phyloP scores from a whole-genome alignment of 2,329 filamentous ascomycete species.

The Plenodomus tracheiphilus region DNA sequence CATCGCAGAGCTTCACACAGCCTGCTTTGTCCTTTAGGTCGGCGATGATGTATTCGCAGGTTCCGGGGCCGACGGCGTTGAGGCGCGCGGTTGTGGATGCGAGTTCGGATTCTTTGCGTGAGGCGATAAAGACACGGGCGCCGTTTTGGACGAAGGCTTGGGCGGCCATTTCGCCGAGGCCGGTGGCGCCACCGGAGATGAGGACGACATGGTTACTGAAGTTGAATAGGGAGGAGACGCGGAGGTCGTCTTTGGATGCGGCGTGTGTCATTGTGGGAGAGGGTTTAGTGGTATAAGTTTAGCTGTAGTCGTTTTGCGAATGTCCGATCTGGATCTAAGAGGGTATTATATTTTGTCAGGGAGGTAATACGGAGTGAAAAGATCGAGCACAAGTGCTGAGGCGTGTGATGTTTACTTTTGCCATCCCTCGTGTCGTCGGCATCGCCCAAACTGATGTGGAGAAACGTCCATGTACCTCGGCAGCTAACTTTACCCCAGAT shows the following conservation, averaged over 20 bases:
- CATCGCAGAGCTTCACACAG: conserved; percentile 52
- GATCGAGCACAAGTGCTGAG: neutral
- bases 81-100: conserved; percentile 52
- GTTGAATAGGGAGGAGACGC: conserved; percentile 39
- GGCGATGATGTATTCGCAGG: conserved; percentile 55
- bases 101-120: conserved; percentile 55
- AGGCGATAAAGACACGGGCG: conserved; percentile 58
- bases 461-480: neutral
- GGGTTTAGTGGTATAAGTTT: too few species aligned
- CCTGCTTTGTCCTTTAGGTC: conserved; percentile 58
- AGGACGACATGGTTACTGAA: conserved; percentile 49
- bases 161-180: conserved; percentile 59
- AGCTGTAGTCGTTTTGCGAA: too few species aligned
- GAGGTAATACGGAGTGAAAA: too few species aligned
- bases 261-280: conserved; percentile 31
- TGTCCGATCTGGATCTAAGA: too few species aligned
- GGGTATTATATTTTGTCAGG: too few species aligned
- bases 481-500: neutral
- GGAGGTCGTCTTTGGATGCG: conserved; percentile 38
- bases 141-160: conserved; percentile 58
- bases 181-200: conserved; percentile 56
- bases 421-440: neutral
- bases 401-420: neutral
- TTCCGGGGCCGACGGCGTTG: conserved; percentile 57
- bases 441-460: neutral